phyloP scores from a whole-genome alignment of 2,329 filamentous ascomycete species.

The Seiridium cupressi region DNA sequence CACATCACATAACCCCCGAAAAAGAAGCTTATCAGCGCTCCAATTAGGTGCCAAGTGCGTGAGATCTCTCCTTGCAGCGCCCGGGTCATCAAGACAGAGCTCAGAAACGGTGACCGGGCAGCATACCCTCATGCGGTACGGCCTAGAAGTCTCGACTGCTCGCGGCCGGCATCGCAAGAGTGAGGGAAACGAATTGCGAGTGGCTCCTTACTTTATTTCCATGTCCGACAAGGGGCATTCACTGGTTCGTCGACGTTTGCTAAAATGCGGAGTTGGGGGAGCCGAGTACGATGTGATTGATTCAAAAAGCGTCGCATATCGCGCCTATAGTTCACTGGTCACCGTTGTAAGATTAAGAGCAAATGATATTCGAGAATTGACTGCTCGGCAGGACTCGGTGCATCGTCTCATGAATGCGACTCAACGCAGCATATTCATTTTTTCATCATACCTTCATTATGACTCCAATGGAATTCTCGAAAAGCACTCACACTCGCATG shows the following conservation, averaged over 20 bases:
- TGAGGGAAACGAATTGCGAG: neutral
- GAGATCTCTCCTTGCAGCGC: neutral
- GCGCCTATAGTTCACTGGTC: neutral
- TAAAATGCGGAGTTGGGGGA: neutral
- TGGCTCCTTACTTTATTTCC: neutral
- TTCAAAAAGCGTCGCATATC: neutral
- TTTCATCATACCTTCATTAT: neutral
- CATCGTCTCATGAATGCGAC: neutral
- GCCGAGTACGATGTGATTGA: neutral
- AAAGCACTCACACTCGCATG: neutral
- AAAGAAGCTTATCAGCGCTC: neutral
- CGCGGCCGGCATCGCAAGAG: neutral
- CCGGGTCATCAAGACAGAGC: too few relatives aligned
- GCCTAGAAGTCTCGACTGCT: neutral
- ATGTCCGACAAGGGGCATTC: neutral
- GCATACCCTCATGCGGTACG: too few relatives aligned
- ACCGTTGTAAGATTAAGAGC: neutral
- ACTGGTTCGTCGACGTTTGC: neutral
- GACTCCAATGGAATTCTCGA: neutral
- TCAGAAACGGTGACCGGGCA: too few relatives aligned
- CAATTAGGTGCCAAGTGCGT: neutral
- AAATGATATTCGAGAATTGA: neutral
- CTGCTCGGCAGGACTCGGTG: neutral
- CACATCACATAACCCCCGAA: neutral
- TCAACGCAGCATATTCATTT: neutral